phyloP scores from a whole-genome alignment of 768 basidiomycete genomes.

The Termitomyces sp. region DNA sequence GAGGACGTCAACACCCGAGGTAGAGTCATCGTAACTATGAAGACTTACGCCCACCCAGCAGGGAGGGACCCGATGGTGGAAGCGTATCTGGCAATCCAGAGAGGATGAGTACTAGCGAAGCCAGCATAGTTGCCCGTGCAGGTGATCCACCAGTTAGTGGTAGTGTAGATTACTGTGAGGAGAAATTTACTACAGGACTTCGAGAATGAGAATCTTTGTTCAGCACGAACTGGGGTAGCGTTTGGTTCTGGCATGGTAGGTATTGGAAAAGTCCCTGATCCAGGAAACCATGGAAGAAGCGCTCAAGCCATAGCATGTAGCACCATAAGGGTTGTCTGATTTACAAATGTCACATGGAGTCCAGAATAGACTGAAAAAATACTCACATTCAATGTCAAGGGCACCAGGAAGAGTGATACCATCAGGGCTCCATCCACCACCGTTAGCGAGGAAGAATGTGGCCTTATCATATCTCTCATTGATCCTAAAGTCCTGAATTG shows the following conservation, averaged over 20 bases:
- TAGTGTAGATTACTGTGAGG: constrained; percentile 52
- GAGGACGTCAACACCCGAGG: neutral
- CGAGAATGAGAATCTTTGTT: neutral
- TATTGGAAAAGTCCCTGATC: constrained; percentile 58
- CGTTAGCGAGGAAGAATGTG: constrained; percentile 52
- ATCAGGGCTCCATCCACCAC: constrained; percentile 30
- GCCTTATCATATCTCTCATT: too few species aligned
- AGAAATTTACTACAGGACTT: neutral
- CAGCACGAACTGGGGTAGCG: constrained; percentile 40
- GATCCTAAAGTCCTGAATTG: too few species aligned
- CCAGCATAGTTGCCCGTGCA: constrained; percentile 59
- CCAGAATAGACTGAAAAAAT: neutral
- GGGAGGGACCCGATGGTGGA: constrained; percentile 51
- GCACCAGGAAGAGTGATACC: constrained; percentile 56
- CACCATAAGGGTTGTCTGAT: constrained; percentile 48
- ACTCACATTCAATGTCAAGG: constrained; percentile 59
- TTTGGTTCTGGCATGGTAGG: constrained; percentile 45
- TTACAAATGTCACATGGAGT: neutral
- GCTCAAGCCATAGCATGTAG: constrained; percentile 51
- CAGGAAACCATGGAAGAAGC: constrained; percentile 55
- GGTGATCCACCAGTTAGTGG: constrained; percentile 62
- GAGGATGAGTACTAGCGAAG: constrained; percentile 49
- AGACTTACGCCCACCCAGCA: constrained; percentile 49
- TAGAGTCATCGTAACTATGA: neutral
- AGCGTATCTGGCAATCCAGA: constrained; percentile 59